Evolutionary conservation across 1,139 yeast genomes (phyloP).

Genomic region (Suhomyces bribrorum): DNA sequence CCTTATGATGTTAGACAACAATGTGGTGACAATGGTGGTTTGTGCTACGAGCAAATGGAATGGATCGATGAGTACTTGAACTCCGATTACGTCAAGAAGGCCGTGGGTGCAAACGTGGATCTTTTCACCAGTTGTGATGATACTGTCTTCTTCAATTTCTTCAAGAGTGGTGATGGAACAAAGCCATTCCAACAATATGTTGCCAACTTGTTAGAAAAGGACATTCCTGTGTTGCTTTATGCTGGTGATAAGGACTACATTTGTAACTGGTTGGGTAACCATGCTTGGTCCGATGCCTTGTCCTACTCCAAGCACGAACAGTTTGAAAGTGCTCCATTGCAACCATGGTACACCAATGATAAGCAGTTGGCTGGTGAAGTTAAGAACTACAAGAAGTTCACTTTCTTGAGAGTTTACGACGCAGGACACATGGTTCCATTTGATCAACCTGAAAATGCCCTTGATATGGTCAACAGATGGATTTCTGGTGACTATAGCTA

Average conservation of each 20-base stretch:
- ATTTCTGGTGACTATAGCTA: constrained; percentile 48
- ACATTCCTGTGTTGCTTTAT: constrained; percentile 38
- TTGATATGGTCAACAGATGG: constrained; percentile 83
- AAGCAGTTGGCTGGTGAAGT: constrained; percentile 60
- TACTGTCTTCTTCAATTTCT: constrained; percentile 56
- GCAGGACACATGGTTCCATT: constrained; percentile 82
- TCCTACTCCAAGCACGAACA: constrained; percentile 30
- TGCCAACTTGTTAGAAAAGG: constrained; percentile 56
- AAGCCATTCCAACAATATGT: constrained; percentile 68
- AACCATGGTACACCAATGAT: constrained; percentile 42
- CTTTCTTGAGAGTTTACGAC: constrained; percentile 62
- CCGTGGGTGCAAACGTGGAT: constrained; percentile 62
- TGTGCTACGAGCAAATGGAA: constrained; percentile 61
- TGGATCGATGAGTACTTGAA: constrained; percentile 62
- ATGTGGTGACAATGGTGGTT: constrained; percentile 52
- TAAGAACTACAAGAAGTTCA: constrained; percentile 54
- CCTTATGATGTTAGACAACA: constrained; percentile 66
- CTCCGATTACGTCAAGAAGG: constrained; percentile 56
- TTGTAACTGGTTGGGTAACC: constrained; percentile 45
- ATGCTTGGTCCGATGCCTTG: constrained; percentile 36
- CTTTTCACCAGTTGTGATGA: constrained; percentile 57
- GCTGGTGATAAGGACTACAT: constrained; percentile 45
- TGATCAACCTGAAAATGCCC: constrained; percentile 74
- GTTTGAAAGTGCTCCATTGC: constrained; percentile 29
- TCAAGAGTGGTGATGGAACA: constrained; percentile 59